Evolutionary conservation across 208 protist genomes (phyloP).

Genomic region (Trypanosoma cruzi): DNA sequence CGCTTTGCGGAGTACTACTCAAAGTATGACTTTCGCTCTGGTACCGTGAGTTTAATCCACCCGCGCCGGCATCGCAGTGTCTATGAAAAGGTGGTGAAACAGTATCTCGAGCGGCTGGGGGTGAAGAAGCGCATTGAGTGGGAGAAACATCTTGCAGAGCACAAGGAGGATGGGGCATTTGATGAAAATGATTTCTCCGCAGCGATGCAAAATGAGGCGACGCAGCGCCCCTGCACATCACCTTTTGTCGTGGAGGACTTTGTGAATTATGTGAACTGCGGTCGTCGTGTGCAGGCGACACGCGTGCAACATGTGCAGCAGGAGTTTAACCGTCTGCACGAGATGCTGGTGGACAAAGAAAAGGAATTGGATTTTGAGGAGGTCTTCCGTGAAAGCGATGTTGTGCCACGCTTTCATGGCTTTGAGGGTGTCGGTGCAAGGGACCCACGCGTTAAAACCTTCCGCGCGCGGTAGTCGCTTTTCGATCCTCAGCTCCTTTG

Average conservation of each 20-base stretch:
- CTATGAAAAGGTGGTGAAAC: slow-evolving; percentile 63
- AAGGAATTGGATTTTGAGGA: slow-evolving; percentile 39
- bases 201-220: slow-evolving; percentile 55
- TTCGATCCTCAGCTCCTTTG: background rate
- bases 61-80: slow-evolving; percentile 75
- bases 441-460: slow-evolving; percentile 62
- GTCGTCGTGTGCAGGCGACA: slow-evolving; percentile 55
- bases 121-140: slow-evolving; percentile 63
- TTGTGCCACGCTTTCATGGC: slow-evolving; percentile 46
- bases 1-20: slow-evolving; percentile 90
- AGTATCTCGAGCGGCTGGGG: slow-evolving; percentile 52
- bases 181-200: slow-evolving; percentile 56
- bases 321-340: slow-evolving; percentile 62
- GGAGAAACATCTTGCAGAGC: slow-evolving; percentile 42
- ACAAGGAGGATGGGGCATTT: slow-evolving; percentile 49
- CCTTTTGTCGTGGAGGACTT: slow-evolving; percentile 90
- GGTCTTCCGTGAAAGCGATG: slow-evolving; percentile 54
- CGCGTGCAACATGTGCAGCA: slow-evolving; percentile 48
- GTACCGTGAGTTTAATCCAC: slow-evolving; percentile 85
- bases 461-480: slow-evolving; percentile 25
- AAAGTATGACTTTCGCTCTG: slow-evolving; percentile 77
- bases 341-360: slow-evolving; percentile 50
- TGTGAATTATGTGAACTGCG: slow-evolving; percentile 91
- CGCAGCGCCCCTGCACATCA: slow-evolving; percentile 53
- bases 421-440: slow-evolving; percentile 33